Evolutionary conservation across 225 moss, liverwort and hornwort species (phyloP).

Genomic region (Straminergon stramineum): DNA sequence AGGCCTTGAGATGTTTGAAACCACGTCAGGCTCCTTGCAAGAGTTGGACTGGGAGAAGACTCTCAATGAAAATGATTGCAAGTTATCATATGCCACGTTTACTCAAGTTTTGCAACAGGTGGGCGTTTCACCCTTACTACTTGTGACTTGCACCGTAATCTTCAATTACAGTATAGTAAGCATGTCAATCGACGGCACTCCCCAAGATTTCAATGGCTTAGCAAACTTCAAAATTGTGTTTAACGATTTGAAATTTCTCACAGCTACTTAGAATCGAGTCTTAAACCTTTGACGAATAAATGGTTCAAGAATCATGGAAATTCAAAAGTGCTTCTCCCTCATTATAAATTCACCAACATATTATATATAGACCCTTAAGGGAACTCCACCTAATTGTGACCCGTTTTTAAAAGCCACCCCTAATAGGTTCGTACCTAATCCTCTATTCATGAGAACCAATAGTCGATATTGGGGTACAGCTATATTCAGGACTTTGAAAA

Average conservation of each 20-base stretch:
- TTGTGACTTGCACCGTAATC: background rate
- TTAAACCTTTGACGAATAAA: background rate
- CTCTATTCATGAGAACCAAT: background rate
- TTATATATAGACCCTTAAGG: background rate
- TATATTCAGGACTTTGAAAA: background rate
- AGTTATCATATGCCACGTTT: slow-evolving; percentile 71
- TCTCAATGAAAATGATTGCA: slow-evolving; percentile 71
- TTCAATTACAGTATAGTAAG: background rate
- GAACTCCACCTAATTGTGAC: background rate
- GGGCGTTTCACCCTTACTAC: background rate
- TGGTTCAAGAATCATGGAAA: background rate
- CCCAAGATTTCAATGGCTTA: background rate
- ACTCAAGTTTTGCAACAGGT: slow-evolving; percentile 95
- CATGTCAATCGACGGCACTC: background rate
- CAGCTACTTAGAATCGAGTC: background rate
- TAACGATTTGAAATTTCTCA: background rate
- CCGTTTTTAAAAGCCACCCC: background rate
- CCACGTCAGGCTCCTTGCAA: slow-evolving; percentile 62
- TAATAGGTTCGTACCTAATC: background rate
- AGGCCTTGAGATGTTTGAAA: slow-evolving; percentile 87
- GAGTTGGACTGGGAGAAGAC: slow-evolving; percentile 93
- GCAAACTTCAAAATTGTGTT: background rate
- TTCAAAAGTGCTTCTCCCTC: background rate
- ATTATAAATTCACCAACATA: background rate
- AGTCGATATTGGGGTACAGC: background rate